Evolutionary conservation across 805 yeast genomes (phyloP), one percentile per base, ranked within the genome.

Genomic region (Candida maris): DNA sequence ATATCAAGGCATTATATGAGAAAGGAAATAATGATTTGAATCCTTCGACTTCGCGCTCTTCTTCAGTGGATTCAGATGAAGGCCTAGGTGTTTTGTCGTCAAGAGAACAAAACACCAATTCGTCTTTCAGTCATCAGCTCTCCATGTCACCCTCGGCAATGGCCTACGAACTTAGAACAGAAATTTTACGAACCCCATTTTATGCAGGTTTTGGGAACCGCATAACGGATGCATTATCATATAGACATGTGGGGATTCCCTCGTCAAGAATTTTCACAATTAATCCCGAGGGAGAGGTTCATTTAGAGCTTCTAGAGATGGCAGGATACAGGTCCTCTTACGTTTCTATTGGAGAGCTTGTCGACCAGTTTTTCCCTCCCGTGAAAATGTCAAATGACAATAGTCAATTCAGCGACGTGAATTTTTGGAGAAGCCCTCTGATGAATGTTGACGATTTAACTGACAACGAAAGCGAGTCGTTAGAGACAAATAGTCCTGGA

Each of bases 201-300:
- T 88, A 86, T 60, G 98, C 98, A 10, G 98, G 98, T 0, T 93
- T 93, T 60, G 98, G 98, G 20, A 93, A 93, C 56, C 70, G 95
- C 47, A 93, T 93, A 42, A 93, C 98, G 2, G 98, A 93, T 64
- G 97, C 97, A 5, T 73, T 93, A 35, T 85, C 96, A 37, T 93
- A 93, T 57, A 71, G 97, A 50, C 83, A 88, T 7, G 97, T 93
- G 6, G 88, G 93, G 4, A 85, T 93, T 7, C 97, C 98, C 2
- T 79, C 94, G 14, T 91, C 96, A 26, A 70, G 96, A 44, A 89
- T 93, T 27, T 93, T 93, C 57, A 93, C 98, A 6, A 93, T 93
- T 51, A 91, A 93, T 53, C 89, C 97, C 2, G 87, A 85, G 44
- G 96, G 97, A 3, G 97, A 93, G 47, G 98, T 93, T 27, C 96